A percentile compares a stretch with the other conserved stretches of the same genome.
phyloP scores from a whole-genome alignment of 768 basidiomycete genomes.

The Saitozyma podzolica region DNA sequence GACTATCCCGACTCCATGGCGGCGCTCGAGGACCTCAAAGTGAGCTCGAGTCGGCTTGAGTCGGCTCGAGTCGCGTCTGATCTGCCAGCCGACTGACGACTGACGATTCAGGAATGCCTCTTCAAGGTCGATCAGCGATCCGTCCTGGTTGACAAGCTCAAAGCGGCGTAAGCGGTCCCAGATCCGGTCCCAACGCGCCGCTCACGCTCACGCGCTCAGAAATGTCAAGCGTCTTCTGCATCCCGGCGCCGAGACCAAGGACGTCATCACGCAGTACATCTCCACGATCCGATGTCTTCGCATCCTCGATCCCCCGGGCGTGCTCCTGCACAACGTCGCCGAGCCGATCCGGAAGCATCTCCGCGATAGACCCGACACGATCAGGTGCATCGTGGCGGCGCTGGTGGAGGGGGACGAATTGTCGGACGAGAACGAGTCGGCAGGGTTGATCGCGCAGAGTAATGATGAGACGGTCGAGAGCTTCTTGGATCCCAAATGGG shows the following conservation, averaged over 20 bases:
- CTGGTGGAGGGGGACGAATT: constrained; percentile 84
- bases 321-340: constrained; percentile 87
- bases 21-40: constrained; percentile 83
- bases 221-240: constrained; percentile 86
- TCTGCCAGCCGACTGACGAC: neutral
- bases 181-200: constrained; percentile 4
- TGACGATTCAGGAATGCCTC: constrained; percentile 48
- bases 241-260: constrained; percentile 91
- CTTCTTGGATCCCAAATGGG: constrained; percentile 88
- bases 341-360: constrained; percentile 89
- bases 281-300: constrained; percentile 86
- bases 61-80: too few relatives aligned
- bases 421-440: constrained; percentile 73
- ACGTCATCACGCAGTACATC: constrained; percentile 86
- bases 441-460: constrained; percentile 55
- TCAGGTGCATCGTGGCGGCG: constrained; percentile 86
- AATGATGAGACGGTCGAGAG: constrained; percentile 68
- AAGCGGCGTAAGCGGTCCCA: constrained; percentile 66
- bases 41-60: constrained; percentile 42
- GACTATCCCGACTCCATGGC: constrained; percentile 85
- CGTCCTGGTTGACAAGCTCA: constrained; percentile 71
- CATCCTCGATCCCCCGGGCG: constrained; percentile 87
- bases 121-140: constrained; percentile 57
- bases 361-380: constrained; percentile 79
- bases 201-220: constrained; percentile 54